phyloP scores from a whole-genome alignment of 192 early-diverging fungal species.

The Entophlyctis luteolus region DNA sequence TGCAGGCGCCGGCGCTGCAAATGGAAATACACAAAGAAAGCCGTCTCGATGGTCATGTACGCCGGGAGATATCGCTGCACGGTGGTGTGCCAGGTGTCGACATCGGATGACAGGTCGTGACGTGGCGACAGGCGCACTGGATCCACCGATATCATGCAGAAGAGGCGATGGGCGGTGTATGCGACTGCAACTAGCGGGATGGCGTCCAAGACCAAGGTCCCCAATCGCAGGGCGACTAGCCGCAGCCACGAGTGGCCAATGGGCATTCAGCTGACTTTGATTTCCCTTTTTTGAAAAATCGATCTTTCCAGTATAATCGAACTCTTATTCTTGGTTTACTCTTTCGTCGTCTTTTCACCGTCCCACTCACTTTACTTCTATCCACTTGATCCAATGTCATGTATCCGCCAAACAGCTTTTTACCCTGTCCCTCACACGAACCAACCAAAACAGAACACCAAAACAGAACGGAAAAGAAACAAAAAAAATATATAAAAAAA shows the following conservation, averaged over 20 bases:
- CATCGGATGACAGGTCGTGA: neutral
- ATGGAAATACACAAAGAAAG: constrained; percentile 29
- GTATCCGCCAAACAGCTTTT: neutral
- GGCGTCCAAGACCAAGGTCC: constrained; percentile 11
- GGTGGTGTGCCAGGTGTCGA: neutral
- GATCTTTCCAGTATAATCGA: too few species aligned
- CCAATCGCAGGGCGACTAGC: constrained; percentile 1
- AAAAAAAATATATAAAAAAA: neutral
- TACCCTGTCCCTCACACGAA: neutral
- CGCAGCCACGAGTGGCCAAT: constrained; percentile 18
- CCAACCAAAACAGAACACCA: neutral
- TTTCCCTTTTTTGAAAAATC: too few species aligned
- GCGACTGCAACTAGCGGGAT: constrained; percentile 12
- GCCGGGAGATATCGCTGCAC: constrained; percentile 1
- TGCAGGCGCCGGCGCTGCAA: constrained; percentile 23
- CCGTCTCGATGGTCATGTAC: constrained; percentile 16
- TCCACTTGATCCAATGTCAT: neutral
- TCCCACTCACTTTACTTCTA: neutral
- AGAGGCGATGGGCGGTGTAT: constrained; percentile 11
- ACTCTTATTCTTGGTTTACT: neutral
- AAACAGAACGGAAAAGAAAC: neutral
- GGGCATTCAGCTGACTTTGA: too few species aligned
- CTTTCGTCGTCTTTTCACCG: neutral
- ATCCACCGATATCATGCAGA: neutral
- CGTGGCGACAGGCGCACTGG: neutral